Base-by-base conservation (phyloP, 306 rosid species). In the Hylodesmum podocarpum region DNA sequence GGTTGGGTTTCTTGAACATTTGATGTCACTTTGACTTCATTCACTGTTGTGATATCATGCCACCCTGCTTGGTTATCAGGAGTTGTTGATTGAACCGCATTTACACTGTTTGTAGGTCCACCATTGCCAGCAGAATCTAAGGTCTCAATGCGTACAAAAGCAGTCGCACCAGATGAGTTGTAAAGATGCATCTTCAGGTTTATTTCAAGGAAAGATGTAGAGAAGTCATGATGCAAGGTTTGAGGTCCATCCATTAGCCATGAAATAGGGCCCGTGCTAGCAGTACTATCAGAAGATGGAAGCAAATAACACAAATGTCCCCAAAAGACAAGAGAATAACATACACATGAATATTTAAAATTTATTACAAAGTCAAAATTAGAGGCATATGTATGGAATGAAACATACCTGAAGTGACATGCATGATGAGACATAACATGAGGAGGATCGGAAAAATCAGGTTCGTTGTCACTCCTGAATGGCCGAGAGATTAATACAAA, bases 211-310 rank as follows among this genome's bases (percentile, higher is more conserved):
- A 92, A 83, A 18, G 95, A 85, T 25, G 84, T 28, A 47, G 88
- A 84, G 89, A 95, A 92, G 86, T 95, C 80, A 73, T 95, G 98
- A 43, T 87, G 76, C 21, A 90, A 54, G 51, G 85, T 89, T 72
- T 78, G 90, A 83, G 97, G 98, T 67, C 97, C 98, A 10, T 90
- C 91, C 68, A 95, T 68, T 66, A 85, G 87, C 99, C 99, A 95
- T 3, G 89, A 89, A 84, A 95, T 90, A 37, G 97, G 96, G 79
- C 94, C 92, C 16, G 82, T 69, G 84, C 90, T 91, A 49, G 91
- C 77, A 66, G 87, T 84, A 80, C 99, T 95, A 65, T 65, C 77
- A 73, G n/a, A 54, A 63, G 63, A 58, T 18, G 69, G 58, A 16
- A 67, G 71, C 16, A 33, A 70, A 28, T 40, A 70, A 61, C 51